Base-by-base conservation (phyloP, 2,329 filamentous ascomycete genomes). In the Hymenoscyphus occultus region DNA sequence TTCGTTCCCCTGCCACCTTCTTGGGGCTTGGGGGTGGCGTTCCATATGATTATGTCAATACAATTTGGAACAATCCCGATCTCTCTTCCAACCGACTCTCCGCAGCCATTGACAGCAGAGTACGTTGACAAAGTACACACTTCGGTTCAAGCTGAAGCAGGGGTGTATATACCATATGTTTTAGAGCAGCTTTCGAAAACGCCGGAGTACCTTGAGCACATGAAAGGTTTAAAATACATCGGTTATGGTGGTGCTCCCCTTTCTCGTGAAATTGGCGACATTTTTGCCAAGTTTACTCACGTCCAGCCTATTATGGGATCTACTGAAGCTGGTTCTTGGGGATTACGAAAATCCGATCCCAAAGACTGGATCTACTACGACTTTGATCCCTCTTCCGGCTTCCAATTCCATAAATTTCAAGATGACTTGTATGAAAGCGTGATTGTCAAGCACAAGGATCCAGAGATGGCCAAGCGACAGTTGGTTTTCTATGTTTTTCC, bases 331-430 rank as follows among this genome's bases (percentile, higher is more conserved):
- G 60, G 60, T 22, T 54, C 31, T 3, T 62, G 56, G 31, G 31
- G n/a, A 6, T 19, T 62, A 5, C 56, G n/a, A 45, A 13, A 42
- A 19, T 13, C 31, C 14, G 60, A 62, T 19, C 45, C 56, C 12
- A 57, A 22, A 56, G 51, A 62, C 31, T 62, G 60, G 60, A 39
- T 56, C 31, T 62, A 62, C 51, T 56, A 56, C 16, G 56, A 54
- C 16, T 62, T 62, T 35, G 51, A 62, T 48, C 28, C 31, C 32
- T 28, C 48, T 16, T n/a, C 60, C 31, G 60, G 60, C 13, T 54
- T 39, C 39, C 28, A 57, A 13, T 62, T 62, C 39, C 32, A 40
- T 5, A 48, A 35, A 14, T 56, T 54, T 39, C 60, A 54, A 4
- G 60, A 40, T 56, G 60, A 62, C 32, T 35, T 54, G 19, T 56